Percentiles rank a stretch among this genome's conserved stretches.
phyloP scores from a whole-genome alignment of 2,329 filamentous ascomycete genomes.

The Trichoderma aggressivum region DNA sequence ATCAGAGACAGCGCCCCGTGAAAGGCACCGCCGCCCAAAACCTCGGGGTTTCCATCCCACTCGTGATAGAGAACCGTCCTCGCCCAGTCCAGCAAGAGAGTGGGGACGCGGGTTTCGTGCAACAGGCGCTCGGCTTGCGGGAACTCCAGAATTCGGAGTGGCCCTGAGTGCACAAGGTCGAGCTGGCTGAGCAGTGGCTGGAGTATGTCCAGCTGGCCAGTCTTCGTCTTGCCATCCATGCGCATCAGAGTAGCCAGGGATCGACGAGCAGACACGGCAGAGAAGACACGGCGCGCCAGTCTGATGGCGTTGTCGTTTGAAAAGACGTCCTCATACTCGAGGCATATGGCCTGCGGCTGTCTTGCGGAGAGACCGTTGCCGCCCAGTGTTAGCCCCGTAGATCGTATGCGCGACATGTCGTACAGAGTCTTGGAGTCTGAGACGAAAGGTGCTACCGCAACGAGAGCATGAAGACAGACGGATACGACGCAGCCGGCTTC shows the following conservation, averaged over 20 bases:
- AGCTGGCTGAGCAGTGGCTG: slow-evolving; percentile 51
- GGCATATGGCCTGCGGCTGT: slow-evolving; percentile 49
- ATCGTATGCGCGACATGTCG: slow-evolving; percentile 59
- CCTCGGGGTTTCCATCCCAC: slow-evolving; percentile 73
- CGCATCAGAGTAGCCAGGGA: slow-evolving; percentile 46
- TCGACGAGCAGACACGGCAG: slow-evolving; percentile 53
- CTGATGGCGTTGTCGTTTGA: slow-evolving; percentile 58
- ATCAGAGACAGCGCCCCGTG: slow-evolving; percentile 76
- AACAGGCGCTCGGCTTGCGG: slow-evolving; percentile 48
- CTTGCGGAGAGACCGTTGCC: slow-evolving; percentile 44
- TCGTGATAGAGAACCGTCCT: slow-evolving; percentile 71
- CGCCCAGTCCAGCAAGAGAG: slow-evolving; percentile 66
- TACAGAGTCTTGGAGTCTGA: slow-evolving; percentile 47
- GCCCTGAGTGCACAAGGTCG: slow-evolving; percentile 48
- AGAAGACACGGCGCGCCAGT: slow-evolving; percentile 56
- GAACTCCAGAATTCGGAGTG: slow-evolving; percentile 46
- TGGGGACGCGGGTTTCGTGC: slow-evolving; percentile 56
- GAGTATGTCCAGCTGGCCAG: slow-evolving; percentile 38
- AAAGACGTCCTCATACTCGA: slow-evolving; percentile 62
- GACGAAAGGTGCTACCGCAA: slow-evolving; percentile 54
- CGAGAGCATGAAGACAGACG: slow-evolving; percentile 60
- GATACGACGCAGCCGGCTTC: slow-evolving; percentile 55
- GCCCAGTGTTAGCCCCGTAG: slow-evolving; percentile 49
- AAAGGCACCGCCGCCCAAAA: slow-evolving; percentile 67
- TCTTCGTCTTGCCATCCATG: slow-evolving; percentile 35